A percentile compares a stretch with the other conserved stretches of the same genome.
These are phyloP conservation scores for Alliaria petiolata DNA, from an alignment of 345 rosid species.

Conservation along the genomic window DNA sequence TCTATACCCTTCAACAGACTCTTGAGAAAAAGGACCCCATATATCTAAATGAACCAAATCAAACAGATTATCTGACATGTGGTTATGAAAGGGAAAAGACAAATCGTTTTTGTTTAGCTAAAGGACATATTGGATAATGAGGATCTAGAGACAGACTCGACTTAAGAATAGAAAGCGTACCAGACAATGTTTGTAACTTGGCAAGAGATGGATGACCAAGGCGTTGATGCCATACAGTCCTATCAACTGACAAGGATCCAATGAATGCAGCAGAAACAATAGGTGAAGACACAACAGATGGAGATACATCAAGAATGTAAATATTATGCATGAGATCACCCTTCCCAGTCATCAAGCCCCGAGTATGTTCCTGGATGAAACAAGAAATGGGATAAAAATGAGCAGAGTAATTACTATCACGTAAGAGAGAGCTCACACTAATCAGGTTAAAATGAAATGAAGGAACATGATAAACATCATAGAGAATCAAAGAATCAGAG, in stretches of 20 bases:
- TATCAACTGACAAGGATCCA: neutral
- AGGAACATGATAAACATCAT: neutral
- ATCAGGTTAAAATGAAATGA: neutral
- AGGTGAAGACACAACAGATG: neutral
- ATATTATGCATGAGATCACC: neutral
- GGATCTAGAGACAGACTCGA: neutral
- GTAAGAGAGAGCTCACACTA: neutral
- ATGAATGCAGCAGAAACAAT: neutral
- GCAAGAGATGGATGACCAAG: neutral
- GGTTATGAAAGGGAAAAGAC: neutral
- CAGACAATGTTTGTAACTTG: neutral
- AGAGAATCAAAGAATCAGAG: neutral
- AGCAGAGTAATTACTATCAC: neutral
- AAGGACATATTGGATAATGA: neutral
- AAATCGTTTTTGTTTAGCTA: neutral
- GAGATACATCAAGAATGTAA: neutral
- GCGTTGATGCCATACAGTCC: neutral
- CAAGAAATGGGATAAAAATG: neutral
- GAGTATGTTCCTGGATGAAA: neutral
- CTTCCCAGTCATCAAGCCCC: neutral
- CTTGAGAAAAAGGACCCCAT: neutral
- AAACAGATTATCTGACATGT: neutral
- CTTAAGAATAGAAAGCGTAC: neutral
- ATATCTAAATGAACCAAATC: neutral
- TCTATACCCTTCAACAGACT: neutral